Evolutionary conservation across 140 eudicot species (phyloP), one percentile per base, ranked within the genome.

Genomic region (Cichorium intybus): DNA sequence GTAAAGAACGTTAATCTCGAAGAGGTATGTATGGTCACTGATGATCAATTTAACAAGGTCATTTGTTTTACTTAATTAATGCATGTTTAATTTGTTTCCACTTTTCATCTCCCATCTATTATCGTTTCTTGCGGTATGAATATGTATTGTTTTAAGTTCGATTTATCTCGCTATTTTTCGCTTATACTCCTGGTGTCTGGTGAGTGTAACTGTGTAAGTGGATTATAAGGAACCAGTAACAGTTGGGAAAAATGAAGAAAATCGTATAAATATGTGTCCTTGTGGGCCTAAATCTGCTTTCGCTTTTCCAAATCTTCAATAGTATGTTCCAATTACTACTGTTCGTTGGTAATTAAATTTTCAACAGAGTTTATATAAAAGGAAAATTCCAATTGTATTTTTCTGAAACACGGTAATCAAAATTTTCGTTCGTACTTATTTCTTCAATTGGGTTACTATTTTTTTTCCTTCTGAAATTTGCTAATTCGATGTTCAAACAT

Each of bases 11-110:
- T 52, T 27, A 53, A 24, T 8, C 71, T 62, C 39, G 65, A 52
- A 52, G n/a, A 62, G 77, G 77, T 72, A 62, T 24, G 1, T 72
- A 62, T 24, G 1, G 20, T 3, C 15, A 24, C 20, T 4, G 10
- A 45, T 43, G 10, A 1, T 62, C 4, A 23, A 20, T 43, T 43
- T 43, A 9, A 12, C 10, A 24, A 56, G 18, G 23, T 24, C 53
- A 12, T 24, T 43, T 15, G 2, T 10, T 60, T 45, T 45, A 28
- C 10, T 41, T 47, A 3, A 24, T 60, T 45, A 41, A 41, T 45
- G 50, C 24, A 23, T 22, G 39, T 14, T 62, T 10, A 24, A 24
- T n/a, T n/a, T n/a, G n/a, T n/a, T n/a, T n/a, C n/a, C n/a, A n/a
- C n/a, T n/a, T n/a, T n/a, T n/a, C n/a, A n/a, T n/a, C n/a, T n/a